Percentiles rank a stretch among this genome's conserved stretches.
Evolutionary conservation across 768 basidiomycete genomes (phyloP).

Genomic region (Chalciporus chontae): DNA sequence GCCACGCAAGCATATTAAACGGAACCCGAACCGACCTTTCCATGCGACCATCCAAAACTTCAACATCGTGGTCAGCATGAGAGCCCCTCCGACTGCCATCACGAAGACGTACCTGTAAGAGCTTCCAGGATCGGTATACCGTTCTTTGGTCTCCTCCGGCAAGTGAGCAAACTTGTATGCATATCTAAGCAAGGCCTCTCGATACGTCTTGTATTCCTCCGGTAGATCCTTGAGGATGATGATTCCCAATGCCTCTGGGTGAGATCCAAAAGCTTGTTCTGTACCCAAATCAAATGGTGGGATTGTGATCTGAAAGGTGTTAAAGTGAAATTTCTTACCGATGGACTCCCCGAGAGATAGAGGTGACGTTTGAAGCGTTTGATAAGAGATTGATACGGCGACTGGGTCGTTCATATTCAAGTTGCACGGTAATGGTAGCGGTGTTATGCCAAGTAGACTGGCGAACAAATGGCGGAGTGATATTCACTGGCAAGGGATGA

Average conservation of each 20-base stretch:
- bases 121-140: constrained; percentile 67
- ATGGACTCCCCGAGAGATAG: constrained; percentile 56
- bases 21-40: constrained; percentile 54
- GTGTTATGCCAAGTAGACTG: not conserved
- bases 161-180: constrained; percentile 75
- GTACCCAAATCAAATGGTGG: not conserved
- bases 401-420: constrained; percentile 11
- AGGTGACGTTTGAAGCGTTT: constrained; percentile 51
- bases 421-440: constrained; percentile 7
- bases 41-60: constrained; percentile 97
- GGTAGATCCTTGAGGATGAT: constrained; percentile 84
- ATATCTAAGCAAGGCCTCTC: constrained; percentile 71
- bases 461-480: not conserved
- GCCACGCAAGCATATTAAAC: not conserved
- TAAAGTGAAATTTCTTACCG: constrained; percentile 37
- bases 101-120: constrained; percentile 61
- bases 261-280: constrained; percentile 84
- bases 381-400: constrained; percentile 59
- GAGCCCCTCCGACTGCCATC: not conserved
- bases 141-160: constrained; percentile 63
- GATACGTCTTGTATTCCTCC: constrained; percentile 50
- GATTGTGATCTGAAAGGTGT: not conserved
- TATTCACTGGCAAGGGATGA: too few relatives aligned
- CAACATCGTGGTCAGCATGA: not conserved
- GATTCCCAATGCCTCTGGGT: constrained; percentile 73